phyloP scores from a whole-genome alignment of 257 asterid species.

The Petunia axillaris region DNA sequence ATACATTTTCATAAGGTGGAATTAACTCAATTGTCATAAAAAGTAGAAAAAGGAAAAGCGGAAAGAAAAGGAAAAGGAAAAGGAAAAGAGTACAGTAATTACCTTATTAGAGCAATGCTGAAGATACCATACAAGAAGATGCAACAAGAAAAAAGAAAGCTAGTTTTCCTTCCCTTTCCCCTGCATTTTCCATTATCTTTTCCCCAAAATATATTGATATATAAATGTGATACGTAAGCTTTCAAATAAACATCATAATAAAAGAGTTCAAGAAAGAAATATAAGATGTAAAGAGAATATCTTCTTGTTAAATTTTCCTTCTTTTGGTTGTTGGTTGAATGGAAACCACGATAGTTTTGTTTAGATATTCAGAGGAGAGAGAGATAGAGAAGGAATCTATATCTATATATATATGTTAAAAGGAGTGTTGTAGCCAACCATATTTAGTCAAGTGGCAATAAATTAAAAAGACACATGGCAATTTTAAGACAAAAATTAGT shows the following conservation, averaged over 20 bases:
- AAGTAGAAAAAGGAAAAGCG: not conserved
- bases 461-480: too few species aligned
- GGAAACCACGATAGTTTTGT: not conserved
- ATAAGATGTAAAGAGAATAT: not conserved
- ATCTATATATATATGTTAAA: too few species aligned
- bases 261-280: not conserved
- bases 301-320: not conserved
- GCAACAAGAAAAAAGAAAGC: slow-evolving; percentile 45
- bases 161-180: slow-evolving; percentile 45
- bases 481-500: too few species aligned
- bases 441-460: too few species aligned
- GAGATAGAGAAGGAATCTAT: slow-evolving; percentile 2
- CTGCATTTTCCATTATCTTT: slow-evolving; percentile 40
- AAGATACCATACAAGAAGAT: slow-evolving; percentile 27
- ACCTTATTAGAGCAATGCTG: slow-evolving; percentile 41
- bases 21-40: not conserved
- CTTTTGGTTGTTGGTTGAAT: not conserved
- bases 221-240: slow-evolving; percentile 56
- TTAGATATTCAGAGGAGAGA: not conserved
- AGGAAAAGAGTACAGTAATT: not conserved
- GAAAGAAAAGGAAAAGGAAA: not conserved
- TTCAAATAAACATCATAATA: slow-evolving; percentile 28
- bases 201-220: slow-evolving; percentile 34
- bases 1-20: not conserved
- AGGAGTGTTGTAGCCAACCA: too few species aligned